phyloP scores from a whole-genome alignment of 2,329 filamentous ascomycete genomes.

The Ceratocystis destructans region DNA sequence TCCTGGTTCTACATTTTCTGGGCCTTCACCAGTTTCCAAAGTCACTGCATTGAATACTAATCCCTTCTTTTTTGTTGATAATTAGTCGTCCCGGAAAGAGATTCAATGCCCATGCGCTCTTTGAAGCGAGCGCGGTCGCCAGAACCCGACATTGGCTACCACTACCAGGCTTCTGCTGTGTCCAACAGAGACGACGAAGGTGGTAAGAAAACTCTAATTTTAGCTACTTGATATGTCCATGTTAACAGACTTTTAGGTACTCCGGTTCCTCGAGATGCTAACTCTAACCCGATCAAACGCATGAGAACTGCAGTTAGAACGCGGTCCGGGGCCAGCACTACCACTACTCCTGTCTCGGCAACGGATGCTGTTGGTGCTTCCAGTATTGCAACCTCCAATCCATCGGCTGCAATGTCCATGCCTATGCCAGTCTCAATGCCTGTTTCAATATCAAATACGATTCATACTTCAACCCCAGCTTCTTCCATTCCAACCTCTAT shows the following conservation, averaged over 20 bases:
- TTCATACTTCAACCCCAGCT: not conserved
- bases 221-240: not conserved
- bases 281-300: slow-evolving; percentile 18
- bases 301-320: slow-evolving; percentile 24
- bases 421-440: not conserved
- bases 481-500: not conserved
- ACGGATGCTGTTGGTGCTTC: not conserved
- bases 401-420: not conserved
- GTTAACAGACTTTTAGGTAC: not conserved
- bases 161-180: slow-evolving; percentile 10
- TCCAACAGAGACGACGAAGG: slow-evolving; percentile 45
- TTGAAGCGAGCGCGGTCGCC: slow-evolving; percentile 16
- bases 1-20: too few species aligned
- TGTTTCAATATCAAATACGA: not conserved
- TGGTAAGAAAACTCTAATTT: slow-evolving; percentile 41
- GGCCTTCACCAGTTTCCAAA: not conserved
- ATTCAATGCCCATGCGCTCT: slow-evolving; percentile 14
- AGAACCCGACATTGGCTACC: slow-evolving; percentile 6
- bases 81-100: not conserved
- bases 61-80: not conserved
- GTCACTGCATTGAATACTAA: not conserved
- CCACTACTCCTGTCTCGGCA: not conserved
- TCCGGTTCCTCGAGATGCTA: not conserved
- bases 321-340: not conserved
- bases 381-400: not conserved